phyloP scores from a whole-genome alignment of 768 basidiomycete species.

The Rhizopogon sp. region DNA sequence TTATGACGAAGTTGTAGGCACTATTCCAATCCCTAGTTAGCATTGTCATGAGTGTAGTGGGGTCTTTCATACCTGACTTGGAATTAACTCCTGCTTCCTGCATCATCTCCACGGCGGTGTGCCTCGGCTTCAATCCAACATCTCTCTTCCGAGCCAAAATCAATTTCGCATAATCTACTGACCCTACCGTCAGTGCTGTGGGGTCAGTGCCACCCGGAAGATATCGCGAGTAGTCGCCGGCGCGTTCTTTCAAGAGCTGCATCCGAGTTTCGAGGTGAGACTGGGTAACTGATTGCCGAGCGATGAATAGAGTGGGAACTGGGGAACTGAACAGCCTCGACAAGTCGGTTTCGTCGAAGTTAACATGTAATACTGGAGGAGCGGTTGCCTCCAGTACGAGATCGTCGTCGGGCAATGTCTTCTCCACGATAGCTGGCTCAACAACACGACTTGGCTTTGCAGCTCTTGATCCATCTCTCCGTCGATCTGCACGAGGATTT shows the following conservation, averaged over 20 bases:
- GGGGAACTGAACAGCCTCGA: conserved; percentile 1
- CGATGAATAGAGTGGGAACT: conserved; percentile 2
- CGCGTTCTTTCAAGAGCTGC: conserved; percentile 31
- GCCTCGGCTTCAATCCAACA: conserved; percentile 34
- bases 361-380: not conserved
- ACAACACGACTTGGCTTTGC: not conserved
- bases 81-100: not conserved
- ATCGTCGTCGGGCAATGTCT: not conserved
- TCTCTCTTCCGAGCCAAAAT: conserved; percentile 39
- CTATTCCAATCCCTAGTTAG: not conserved
- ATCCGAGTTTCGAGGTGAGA: conserved; percentile 12
- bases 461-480: not conserved
- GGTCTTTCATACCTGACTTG: not conserved
- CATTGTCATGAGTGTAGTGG: not conserved
- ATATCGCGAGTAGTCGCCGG: conserved; percentile 50
- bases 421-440: not conserved
- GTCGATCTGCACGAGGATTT: no score
- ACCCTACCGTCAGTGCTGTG: conserved; percentile 31
- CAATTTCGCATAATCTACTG: conserved; percentile 38
- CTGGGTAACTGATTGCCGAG: not conserved
- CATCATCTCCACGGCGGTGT: conserved; percentile 37
- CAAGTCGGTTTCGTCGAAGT: conserved; percentile 1
- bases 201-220: conserved; percentile 24
- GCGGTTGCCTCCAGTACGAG: not conserved
- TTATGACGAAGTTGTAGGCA: not conserved